A percentile compares a stretch with the other conserved stretches of the same genome.
Conservation (phyloP, 805 yeast species). For the Candida golubevii region DNA sequence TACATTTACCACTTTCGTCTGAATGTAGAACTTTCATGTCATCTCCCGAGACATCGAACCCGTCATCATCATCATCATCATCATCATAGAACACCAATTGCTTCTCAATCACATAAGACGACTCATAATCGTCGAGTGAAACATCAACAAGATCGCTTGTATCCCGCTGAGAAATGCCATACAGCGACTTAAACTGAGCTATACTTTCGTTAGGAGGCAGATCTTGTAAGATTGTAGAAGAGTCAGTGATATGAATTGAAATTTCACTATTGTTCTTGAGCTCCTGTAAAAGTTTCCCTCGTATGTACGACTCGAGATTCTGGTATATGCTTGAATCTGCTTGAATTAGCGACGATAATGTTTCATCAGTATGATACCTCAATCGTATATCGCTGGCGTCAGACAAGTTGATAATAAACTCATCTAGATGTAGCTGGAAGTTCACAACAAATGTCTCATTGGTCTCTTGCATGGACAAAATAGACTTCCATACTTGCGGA, state of each 20-base stretch:
- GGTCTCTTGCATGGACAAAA: slow-evolving; percentile 8
- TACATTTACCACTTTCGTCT: slow-evolving; percentile 25
- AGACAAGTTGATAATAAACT: slow-evolving; percentile 19
- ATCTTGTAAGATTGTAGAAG: slow-evolving; percentile 16
- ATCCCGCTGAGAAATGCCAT: background rate
- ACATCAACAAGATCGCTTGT: slow-evolving; percentile 6
- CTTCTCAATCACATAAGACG: slow-evolving; percentile 8
- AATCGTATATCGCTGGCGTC: slow-evolving; percentile 16
- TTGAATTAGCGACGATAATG: slow-evolving; percentile 23
- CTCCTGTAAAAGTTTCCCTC: slow-evolving; percentile 15
- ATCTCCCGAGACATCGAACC: slow-evolving; percentile 12
- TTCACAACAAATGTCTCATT: slow-evolving; percentile 34
- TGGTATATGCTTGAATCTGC: slow-evolving; percentile 25
- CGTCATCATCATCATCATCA: slow-evolving; percentile 8
- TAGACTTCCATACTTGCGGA: slow-evolving; percentile 14
- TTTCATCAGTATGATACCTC: slow-evolving; percentile 29
- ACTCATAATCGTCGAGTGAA: slow-evolving; percentile 11
- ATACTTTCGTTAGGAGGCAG: slow-evolving; percentile 13
- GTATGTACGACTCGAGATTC: slow-evolving; percentile 27
- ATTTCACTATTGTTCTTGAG: slow-evolving; percentile 10
- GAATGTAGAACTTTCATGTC: slow-evolving; percentile 19
- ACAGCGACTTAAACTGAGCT: slow-evolving; percentile 3
- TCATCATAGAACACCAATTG: slow-evolving; percentile 11
- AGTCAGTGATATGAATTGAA: slow-evolving; percentile 11
- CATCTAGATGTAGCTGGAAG: slow-evolving; percentile 21